These are phyloP conservation scores for Magnolia changhungtana DNA, from an alignment of 164 flowering plant genomes.

Conservation along the genomic window DNA sequence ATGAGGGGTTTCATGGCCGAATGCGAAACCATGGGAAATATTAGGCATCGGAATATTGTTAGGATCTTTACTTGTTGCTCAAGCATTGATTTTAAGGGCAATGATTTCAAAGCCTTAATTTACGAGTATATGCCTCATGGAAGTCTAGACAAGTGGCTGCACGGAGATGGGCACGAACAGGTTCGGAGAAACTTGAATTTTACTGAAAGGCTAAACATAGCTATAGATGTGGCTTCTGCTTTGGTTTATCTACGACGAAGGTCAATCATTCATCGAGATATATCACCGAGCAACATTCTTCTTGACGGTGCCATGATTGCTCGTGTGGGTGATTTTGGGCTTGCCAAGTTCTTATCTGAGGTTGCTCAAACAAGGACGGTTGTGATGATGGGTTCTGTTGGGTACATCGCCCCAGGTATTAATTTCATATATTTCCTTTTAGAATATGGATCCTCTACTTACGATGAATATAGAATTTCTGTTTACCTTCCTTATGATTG, in stretches of 20 bases:
- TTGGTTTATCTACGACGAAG: slow-evolving; percentile 29
- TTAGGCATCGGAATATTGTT: neutral
- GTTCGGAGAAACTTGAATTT: neutral
- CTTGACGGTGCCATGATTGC: slow-evolving; percentile 30
- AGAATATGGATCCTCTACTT: too few relatives aligned
- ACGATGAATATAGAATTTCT: too few relatives aligned
- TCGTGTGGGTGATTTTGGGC: slow-evolving; percentile 29
- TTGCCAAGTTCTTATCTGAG: slow-evolving; percentile 16
- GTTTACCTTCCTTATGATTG: too few relatives aligned
- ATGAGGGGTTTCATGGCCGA: neutral
- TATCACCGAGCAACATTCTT: slow-evolving; percentile 35
- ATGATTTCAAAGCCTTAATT: neutral
- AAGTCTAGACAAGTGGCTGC: neutral
- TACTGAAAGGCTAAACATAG: neutral
- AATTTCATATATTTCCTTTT: too few relatives aligned
- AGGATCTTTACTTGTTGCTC: neutral
- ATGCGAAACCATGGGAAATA: neutral
- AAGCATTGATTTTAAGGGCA: neutral
- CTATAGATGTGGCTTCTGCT: slow-evolving; percentile 32
- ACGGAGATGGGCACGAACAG: too few relatives aligned
- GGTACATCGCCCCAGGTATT: slow-evolving; percentile 33
- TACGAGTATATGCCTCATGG: neutral
- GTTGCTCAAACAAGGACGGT: slow-evolving; percentile 8
- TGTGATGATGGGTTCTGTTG: slow-evolving; percentile 23
- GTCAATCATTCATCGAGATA: slow-evolving; percentile 31